Base-by-base conservation (phyloP, 352 stramenopile species). In the Peronospora farinosa region DNA sequence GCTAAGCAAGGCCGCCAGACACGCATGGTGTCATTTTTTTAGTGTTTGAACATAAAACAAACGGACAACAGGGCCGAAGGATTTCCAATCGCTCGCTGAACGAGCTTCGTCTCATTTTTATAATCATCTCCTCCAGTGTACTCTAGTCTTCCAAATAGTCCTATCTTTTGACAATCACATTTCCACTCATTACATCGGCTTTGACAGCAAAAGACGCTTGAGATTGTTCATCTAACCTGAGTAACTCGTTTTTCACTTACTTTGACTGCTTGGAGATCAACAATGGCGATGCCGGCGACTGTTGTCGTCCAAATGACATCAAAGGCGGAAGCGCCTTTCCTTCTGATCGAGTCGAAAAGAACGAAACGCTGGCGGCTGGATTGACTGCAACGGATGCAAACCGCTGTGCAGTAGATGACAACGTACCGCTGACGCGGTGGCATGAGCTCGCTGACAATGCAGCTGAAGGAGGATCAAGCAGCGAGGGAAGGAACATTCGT, bases 251-350 rank as follows among this genome's bases (percentile, higher is more conserved):
- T 13, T 7, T 63, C 47, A 63, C 33, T 57, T 53, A 28, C 8
- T 54, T 43, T 17, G 32, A 43, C 17, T 48, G 11, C 38, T 58
- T 51, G n/a, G 47, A 55, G 46, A 54, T 7, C 13, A 43, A 43
- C 12, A 31, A 21, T 2, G 47, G 33, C 5, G 60, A 52, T 37
- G 40, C 39, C 13, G 39, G n/a, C 5, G 53, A 48, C 17, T 33
- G 50, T 9, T 25, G 40, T 19, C 49, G 40, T 25, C 30, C 21
- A 12, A 64, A 51, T 9, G 54, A 32, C 15, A 52, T 30, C 2
- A 70, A 21, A 30, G 53, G 47, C 33, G 57, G 53, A 28, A 70
- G 62, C 16, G 54, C 17, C 33, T 51, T 57, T 0, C 47, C 47
- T 16, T 32, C 15, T 40, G 45, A 38, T 27, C 38, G 38, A 15